Percentiles rank a stretch among this genome's conserved stretches.
phyloP scores from a whole-genome alignment of 495 filamentous ascomycete genomes.

The Podospora pseudoanserina region DNA sequence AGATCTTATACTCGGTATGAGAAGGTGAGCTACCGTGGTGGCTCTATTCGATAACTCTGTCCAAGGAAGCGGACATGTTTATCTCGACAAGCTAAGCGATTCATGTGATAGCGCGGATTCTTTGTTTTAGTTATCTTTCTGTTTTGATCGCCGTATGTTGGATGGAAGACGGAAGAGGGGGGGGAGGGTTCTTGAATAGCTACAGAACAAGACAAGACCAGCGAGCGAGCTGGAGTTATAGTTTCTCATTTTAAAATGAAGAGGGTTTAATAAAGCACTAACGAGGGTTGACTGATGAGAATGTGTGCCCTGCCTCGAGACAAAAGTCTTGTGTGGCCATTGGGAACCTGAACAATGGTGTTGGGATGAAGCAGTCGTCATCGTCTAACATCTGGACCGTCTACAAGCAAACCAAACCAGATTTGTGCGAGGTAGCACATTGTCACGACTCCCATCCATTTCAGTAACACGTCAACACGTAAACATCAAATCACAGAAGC shows the following conservation, averaged over 20 bases:
- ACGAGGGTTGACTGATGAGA: neutral
- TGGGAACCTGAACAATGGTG: too few species aligned
- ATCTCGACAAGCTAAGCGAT: neutral
- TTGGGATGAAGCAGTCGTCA: too few species aligned
- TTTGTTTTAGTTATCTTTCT: neutral
- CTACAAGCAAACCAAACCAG: too few species aligned
- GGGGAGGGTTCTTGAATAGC: neutral
- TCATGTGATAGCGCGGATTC: neutral
- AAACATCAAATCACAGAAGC: too few species aligned
- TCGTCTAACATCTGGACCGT: too few species aligned
- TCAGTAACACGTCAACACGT: too few species aligned
- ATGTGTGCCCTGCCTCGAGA: too few species aligned
- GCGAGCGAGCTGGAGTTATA: neutral
- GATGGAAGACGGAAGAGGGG: neutral
- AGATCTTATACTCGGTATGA: neutral
- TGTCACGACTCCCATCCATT: too few species aligned
- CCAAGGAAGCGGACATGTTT: neutral
- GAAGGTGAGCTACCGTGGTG: neutral
- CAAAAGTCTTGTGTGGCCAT: too few species aligned
- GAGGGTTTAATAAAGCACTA: neutral
- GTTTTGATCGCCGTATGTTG: neutral
- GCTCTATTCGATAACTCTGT: neutral
- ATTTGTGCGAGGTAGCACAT: too few species aligned
- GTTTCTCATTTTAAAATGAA: neutral
- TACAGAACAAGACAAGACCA: neutral